Percentiles rank a stretch among this genome's conserved stretches.
Evolutionary conservation across 371 early-diverging fungal species (phyloP).

Genomic region (Rhizomucor miehei): DNA sequence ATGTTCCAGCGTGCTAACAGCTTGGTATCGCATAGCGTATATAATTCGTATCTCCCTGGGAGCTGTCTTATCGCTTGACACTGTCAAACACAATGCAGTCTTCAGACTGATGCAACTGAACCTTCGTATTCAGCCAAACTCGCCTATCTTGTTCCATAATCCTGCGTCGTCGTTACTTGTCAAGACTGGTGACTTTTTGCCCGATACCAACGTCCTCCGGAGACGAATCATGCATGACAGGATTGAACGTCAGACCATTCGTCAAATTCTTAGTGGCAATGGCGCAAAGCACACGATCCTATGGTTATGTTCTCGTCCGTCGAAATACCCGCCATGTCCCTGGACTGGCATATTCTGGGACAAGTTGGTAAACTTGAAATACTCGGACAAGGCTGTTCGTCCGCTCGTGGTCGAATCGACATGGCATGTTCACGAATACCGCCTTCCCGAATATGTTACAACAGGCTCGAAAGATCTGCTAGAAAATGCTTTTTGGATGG

Average conservation of each 20-base stretch:
- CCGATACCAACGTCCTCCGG: conserved; percentile 1
- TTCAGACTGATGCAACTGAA: conserved; percentile 11
- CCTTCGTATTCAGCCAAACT: conserved; percentile 1
- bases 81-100: background rate
- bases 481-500: conserved; percentile 16
- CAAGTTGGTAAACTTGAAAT: background rate
- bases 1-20: no score
- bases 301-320: conserved; percentile 1
- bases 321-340: background rate
- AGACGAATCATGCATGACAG: conserved; percentile 6
- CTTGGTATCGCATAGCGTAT: background rate
- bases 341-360: conserved; percentile 6
- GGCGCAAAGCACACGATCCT: conserved; percentile 5
- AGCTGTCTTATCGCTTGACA: background rate
- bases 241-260: conserved; percentile 11
- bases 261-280: conserved; percentile 5
- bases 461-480: background rate
- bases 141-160: background rate
- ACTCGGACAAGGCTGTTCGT: conserved; percentile 1
- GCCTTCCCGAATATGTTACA: conserved; percentile 3
- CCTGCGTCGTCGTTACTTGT: background rate
- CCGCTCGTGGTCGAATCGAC: conserved; percentile 15
- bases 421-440: conserved; percentile 7
- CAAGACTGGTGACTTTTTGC: conserved; percentile 4
- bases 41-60: background rate